Conservation (phyloP, 2,329 filamentous ascomycete species). For the Thermothelomyces thermophilus region DNA sequence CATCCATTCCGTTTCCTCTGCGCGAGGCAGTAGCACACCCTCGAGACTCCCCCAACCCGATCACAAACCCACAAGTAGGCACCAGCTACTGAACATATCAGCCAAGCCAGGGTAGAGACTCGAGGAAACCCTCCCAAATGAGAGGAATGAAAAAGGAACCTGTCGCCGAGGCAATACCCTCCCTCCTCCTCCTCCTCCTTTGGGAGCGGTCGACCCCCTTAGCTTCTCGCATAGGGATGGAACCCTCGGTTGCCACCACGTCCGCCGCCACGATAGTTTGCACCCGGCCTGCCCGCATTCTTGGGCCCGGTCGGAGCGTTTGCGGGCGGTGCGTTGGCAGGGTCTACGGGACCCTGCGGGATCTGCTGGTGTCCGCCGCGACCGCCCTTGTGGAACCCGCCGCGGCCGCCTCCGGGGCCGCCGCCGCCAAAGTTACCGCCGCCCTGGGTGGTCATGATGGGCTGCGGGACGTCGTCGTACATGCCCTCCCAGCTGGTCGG, state of each 20-base stretch:
- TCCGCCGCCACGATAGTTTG: constrained; percentile 88
- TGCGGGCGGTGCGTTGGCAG: constrained; percentile 58
- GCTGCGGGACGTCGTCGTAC: constrained; percentile 93
- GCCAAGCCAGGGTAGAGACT: too few species aligned
- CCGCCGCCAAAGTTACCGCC: constrained; percentile 31
- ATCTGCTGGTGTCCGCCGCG: constrained; percentile 27
- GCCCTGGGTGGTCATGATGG: constrained; percentile 50
- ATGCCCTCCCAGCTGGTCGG: constrained; percentile 95
- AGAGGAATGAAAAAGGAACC: too few species aligned
- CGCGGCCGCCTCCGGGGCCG: constrained; percentile 30
- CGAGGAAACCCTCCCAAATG: too few species aligned
- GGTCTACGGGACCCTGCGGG: constrained; percentile 39
- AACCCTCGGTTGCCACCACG: constrained; percentile 67
- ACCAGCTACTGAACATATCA: too few species aligned
- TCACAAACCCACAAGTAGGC: too few species aligned
- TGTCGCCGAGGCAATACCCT: neutral
- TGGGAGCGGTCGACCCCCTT: neutral
- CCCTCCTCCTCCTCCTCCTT: neutral
- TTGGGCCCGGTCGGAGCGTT: constrained; percentile 92
- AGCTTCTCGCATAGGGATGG: constrained; percentile 60
- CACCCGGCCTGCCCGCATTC: constrained; percentile 85
- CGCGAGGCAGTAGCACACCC: too few species aligned
- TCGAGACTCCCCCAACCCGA: too few species aligned
- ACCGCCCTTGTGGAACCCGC: constrained; percentile 33
- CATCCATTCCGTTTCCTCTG: too few species aligned